Evolutionary conservation across 495 filamentous ascomycete genomes (phyloP).

Genomic region (Penicillium herquei): DNA sequence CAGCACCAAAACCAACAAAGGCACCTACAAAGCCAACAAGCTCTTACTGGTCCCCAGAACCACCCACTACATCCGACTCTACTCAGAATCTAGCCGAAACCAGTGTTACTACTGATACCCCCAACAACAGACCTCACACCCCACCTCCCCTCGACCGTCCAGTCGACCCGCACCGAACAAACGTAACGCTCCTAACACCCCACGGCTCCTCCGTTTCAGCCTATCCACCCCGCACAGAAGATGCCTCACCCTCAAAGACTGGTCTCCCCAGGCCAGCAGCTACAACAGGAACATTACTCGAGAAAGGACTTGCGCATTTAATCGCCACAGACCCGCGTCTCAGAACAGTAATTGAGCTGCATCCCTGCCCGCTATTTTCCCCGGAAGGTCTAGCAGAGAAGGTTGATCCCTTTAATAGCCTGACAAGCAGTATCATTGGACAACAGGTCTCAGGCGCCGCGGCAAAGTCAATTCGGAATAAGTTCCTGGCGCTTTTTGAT

Average conservation of each 20-base stretch:
- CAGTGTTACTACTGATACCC: conserved; percentile 13
- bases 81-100: conserved; percentile 13
- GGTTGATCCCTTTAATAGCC: conserved; percentile 82
- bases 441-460: conserved; percentile 95
- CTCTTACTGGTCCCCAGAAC: conserved; percentile 28
- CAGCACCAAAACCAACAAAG: conserved; percentile 15
- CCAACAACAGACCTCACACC: conserved; percentile 31
- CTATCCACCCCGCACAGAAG: conserved; percentile 44
- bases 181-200: conserved; percentile 78
- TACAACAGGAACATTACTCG: conserved; percentile 71
- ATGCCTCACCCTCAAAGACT: conserved; percentile 59
- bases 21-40: conserved; percentile 7
- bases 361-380: conserved; percentile 78
- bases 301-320: conserved; percentile 75
- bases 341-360: conserved; percentile 65
- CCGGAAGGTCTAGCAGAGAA: conserved; percentile 77
- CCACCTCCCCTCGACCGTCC: conserved; percentile 52
- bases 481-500: conserved; percentile 78
- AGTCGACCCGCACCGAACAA: conserved; percentile 63
- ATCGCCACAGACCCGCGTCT: conserved; percentile 74
- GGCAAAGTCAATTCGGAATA: conserved; percentile 79
- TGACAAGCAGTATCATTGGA: conserved; percentile 84
- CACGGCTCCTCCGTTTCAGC: conserved; percentile 68
- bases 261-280: conserved; percentile 49
- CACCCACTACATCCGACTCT: conserved; percentile 1